Percentiles rank a stretch among this genome's conserved stretches.
Evolutionary conservation across 2,329 filamentous ascomycete genomes (phyloP).

Genomic region (Gremmenia infestans): DNA sequence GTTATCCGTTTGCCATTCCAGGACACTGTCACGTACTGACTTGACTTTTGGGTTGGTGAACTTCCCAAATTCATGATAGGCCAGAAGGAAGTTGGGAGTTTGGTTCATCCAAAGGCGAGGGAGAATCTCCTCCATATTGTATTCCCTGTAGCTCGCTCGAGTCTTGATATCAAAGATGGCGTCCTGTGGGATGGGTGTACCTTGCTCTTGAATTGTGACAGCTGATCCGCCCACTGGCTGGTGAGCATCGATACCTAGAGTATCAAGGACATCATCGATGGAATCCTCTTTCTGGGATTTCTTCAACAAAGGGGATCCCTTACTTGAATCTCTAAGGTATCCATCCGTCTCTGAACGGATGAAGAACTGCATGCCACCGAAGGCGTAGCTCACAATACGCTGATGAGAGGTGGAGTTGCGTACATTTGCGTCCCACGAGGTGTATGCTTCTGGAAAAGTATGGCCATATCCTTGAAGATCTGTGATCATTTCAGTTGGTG

Average conservation of each 20-base stretch:
- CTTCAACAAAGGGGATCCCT: no score
- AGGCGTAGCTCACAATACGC: constrained; percentile 52
- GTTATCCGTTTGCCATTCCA: no score
- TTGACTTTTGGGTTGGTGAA: constrained; percentile 32
- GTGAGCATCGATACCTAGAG: no score
- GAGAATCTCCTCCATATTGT: constrained; percentile 33
- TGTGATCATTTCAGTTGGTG: constrained; percentile 50
- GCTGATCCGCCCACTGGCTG: no score
- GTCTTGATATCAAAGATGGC: constrained; percentile 39
- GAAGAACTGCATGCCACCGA: constrained; percentile 47
- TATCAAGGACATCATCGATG: no score
- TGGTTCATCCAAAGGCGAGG: constrained; percentile 46
- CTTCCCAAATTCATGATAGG: constrained; percentile 40
- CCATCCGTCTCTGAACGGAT: constrained; percentile 57
- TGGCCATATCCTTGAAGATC: constrained; percentile 59
- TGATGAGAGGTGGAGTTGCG: constrained; percentile 56
- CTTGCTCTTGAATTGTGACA: no score
- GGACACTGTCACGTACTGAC: no score
- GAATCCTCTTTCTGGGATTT: no score
- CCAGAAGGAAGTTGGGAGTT: constrained; percentile 46
- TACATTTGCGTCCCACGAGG: constrained; percentile 53
- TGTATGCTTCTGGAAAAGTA: constrained; percentile 62
- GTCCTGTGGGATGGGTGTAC: constrained; percentile 5
- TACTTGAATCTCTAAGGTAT: constrained; percentile 34
- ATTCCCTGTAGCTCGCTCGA: constrained; percentile 28